These are phyloP conservation scores for Fragaria ananassa DNA, from an alignment of 306 rosid species.

Conservation along the genomic window DNA sequence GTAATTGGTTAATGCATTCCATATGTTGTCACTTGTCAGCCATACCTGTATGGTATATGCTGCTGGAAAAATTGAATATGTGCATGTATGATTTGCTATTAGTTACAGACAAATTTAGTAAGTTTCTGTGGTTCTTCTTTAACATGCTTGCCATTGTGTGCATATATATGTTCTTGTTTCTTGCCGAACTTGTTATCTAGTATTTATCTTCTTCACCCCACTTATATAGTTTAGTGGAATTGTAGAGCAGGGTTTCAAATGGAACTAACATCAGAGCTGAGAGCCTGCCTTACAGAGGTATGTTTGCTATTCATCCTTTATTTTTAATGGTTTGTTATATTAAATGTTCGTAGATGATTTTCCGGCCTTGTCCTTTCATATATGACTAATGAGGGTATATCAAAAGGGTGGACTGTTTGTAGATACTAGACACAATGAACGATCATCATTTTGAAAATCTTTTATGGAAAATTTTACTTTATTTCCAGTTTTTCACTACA, in stretches of 20 bases:
- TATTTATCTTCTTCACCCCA: not conserved
- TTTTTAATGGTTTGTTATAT: not conserved
- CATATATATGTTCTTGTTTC: no score
- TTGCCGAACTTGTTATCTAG: no score
- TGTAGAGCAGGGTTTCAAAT: not conserved
- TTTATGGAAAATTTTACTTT: not conserved
- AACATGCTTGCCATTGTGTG: not conserved
- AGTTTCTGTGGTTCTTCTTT: no score
- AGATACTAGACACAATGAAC: not conserved
- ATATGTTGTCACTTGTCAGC: not conserved
- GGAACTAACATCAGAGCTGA: not conserved
- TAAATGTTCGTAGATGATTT: not conserved
- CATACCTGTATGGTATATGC: not conserved
- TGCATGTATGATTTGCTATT: not conserved
- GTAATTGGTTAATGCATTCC: not conserved
- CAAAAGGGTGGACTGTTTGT: not conserved
- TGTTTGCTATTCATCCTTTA: not conserved
- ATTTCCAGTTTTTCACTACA: not conserved
- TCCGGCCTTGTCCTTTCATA: not conserved
- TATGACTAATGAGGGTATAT: not conserved
- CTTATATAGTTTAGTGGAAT: not conserved
- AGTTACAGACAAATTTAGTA: no score
- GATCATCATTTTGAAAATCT: not conserved
- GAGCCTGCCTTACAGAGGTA: not conserved
- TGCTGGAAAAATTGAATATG: not conserved